Percentiles rank a stretch among this genome's conserved stretches.
These are phyloP conservation scores for Saraca asoca DNA, from an alignment of 331 rosid genomes.

Conservation along the genomic window DNA sequence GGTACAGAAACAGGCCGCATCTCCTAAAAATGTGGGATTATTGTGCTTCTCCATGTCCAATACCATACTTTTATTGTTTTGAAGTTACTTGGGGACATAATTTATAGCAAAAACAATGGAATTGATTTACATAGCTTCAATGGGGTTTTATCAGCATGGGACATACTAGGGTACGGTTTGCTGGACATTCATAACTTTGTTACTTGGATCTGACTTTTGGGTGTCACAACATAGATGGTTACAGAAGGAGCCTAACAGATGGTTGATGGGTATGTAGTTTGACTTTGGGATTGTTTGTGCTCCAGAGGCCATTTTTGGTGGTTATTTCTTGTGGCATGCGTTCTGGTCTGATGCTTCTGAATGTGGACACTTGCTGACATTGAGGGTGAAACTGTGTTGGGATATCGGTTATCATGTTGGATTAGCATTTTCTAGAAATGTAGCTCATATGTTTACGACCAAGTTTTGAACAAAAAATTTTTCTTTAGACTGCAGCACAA, in stretches of 20 bases:
- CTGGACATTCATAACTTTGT: constrained; percentile 28
- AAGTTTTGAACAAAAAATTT: constrained; percentile 15
- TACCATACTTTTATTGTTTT: constrained; percentile 30
- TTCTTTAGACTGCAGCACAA: constrained; percentile 20
- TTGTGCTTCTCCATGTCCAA: constrained; percentile 30
- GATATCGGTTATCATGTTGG: constrained; percentile 35
- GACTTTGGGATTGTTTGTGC: constrained; percentile 29
- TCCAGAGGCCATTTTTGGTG: constrained; percentile 35
- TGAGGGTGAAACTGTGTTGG: constrained; percentile 25
- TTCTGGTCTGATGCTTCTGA: constrained; percentile 34
- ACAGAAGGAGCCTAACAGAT: constrained; percentile 31
- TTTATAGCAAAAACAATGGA: constrained; percentile 25
- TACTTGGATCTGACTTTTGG: constrained; percentile 36
- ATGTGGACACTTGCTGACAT: constrained; percentile 38
- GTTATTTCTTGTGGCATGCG: constrained; percentile 33
- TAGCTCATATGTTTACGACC: constrained; percentile 25
- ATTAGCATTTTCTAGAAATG: constrained; percentile 43
- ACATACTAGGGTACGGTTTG: constrained; percentile 34
- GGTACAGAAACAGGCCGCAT: constrained; percentile 34
- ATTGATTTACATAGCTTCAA: constrained; percentile 38
- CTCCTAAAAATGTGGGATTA: constrained; percentile 27
- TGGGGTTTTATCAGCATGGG: constrained; percentile 35
- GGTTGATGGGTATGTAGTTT: constrained; percentile 25
- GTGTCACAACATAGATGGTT: constrained; percentile 33
- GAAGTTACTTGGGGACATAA: constrained; percentile 31